A percentile compares a stretch with the other conserved stretches of the same genome.
phyloP scores from a whole-genome alignment of 495 filamentous ascomycete species.

The Lophiotrema nucula region DNA sequence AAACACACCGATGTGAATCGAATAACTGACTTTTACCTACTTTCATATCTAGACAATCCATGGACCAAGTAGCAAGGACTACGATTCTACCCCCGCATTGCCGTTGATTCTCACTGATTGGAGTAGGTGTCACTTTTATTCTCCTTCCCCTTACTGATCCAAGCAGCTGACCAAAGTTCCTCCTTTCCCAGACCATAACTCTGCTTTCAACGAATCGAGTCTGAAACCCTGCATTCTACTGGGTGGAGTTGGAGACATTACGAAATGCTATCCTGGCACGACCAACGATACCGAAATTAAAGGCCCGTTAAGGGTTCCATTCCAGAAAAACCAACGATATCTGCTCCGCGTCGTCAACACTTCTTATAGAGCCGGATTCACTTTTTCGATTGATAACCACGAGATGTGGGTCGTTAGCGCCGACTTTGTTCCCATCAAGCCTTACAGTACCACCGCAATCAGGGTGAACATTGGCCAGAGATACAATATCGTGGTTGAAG shows the following conservation, averaged over 20 bases:
- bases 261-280: too few species aligned
- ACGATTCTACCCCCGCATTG: conserved; percentile 33
- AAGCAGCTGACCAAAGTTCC: conserved; percentile 13
- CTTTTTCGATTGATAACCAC: conserved; percentile 28
- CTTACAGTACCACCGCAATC: conserved; percentile 19
- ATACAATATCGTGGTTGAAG: conserved; percentile 41
- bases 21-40: too few species aligned
- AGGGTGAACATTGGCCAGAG: conserved; percentile 35
- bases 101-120: conserved; percentile 39
- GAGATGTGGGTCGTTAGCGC: conserved; percentile 15
- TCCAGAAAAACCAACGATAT: conserved; percentile 36
- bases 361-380: conserved; percentile 14
- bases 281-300: conserved; percentile 6
- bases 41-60: conserved; percentile 35
- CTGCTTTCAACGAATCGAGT: conserved; percentile 33
- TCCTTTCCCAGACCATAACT: conserved; percentile 19
- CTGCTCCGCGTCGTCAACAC: conserved; percentile 42
- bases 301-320: conserved; percentile 45
- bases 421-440: conserved; percentile 30
- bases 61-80: conserved; percentile 39
- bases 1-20: too few species aligned
- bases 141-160: conserved; percentile 32
- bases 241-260: conserved; percentile 7
- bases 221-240: conserved; percentile 36
- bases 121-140: too few species aligned